Base-by-base conservation (phyloP, 305 asterid genomes). In the Stenogyne calaminthoides region DNA sequence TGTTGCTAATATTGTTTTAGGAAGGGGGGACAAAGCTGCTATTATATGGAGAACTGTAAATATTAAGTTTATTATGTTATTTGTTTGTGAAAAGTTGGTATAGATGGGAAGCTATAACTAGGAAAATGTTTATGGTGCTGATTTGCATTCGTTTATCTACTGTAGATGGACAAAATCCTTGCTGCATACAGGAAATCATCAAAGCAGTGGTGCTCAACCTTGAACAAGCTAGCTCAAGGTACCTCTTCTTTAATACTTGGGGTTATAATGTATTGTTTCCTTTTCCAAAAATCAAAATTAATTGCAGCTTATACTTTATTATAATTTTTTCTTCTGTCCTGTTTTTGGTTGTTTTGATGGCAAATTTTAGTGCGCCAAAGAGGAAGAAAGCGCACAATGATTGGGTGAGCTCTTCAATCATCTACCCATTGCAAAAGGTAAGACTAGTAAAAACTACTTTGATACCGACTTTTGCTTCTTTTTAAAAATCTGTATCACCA, bases 161-260 rank as follows among this genome's bases (percentile, higher is more conserved):
- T 64, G 65, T 76, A 93, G 97, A 91, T 93, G 96, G 97, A 89
- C 55, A 84, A 55, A 65, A 89, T 91, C 75, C 97, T 93, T 77
- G 86, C 88, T 67, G 93, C 96, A 40, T 93, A 93, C 80, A 93
- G 82, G 83, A 91, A 89, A 77, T 94, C 97, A 79, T 93, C 97
- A 39, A 93, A 86, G 82, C 98, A 91, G 82, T 91, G 98, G 97
- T 91, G 81, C 15, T 86, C 97, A 39, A 91, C 97, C 71, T 84
- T 84, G 77, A 89, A 93, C 86, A 93, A 83, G 85, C 88, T 93
- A 68, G 97, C 96, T n/a, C 95, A 91, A 81, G 98, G 97, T 91
- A 74, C 55, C 64, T 44, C 32, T 67, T 32, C 9, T 7, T 80
- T 69, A 11, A 16, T 49, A 68, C 70, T 75, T 66, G 16, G 51